Base-by-base conservation (phyloP, 345 rosid species). In the Boechera divaricarpa region DNA sequence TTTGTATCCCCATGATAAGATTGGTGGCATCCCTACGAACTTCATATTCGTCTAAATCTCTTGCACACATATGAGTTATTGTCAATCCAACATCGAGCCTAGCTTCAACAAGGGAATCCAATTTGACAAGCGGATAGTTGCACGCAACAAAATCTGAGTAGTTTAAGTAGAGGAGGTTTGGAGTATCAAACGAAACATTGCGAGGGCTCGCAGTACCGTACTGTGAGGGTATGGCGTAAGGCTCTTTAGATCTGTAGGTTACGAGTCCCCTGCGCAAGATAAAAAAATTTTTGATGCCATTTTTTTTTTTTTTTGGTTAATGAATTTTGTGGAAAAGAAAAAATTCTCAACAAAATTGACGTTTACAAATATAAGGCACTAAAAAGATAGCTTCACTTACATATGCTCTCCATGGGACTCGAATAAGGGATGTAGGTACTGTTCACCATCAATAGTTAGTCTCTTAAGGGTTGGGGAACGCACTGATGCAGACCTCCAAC, bases 151-250 rank as follows among this genome's bases (percentile, higher is more conserved):
- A 28, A 3, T 69, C 63, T 10, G 73, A 31, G 63, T 69, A 69
- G 73, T 69, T 55, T 15, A 69, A n/a, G 52, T 55, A 69, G 63
- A 69, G 6, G n/a, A 69, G 63, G 41, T 69, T 69, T n/a, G 73
- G 73, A n/a, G 63, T 69, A 41, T 69, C 53, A 69, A 69, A 69
- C 0, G 63, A 69, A 41, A 69, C 11, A 54, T 13, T 0, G n/a
- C 2, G 6, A 38, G 63, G 73, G 2, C 1, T 18, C n/a, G 1
- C 7, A 18, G 5, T 8, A 31, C 29, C 55, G 4, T 15, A 15
- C 5, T 29, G 2, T 1, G 26, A 33, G 26, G n/a, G 5, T 47
- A 65, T 0, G 3, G 55, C 2, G 0, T 0, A 4, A 51, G 55
- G 29, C 12, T 0, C 6, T 8, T 0, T 4, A 9, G 2, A 18